Conservation (phyloP, 768 basidiomycete species). For the Russula vinacea region DNA sequence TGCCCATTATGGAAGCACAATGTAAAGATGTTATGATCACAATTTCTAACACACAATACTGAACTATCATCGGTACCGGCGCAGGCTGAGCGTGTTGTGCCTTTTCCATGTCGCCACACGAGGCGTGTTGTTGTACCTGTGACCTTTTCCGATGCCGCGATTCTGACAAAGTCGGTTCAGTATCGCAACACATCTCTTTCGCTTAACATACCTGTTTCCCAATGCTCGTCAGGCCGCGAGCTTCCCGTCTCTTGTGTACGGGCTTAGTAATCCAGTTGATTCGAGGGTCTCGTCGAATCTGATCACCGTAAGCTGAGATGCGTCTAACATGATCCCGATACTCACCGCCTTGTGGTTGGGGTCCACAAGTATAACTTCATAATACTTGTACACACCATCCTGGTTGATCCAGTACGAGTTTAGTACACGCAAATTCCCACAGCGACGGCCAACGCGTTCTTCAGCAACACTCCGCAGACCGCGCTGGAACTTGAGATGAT, state of each 20-base stretch:
- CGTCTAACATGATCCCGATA: slow-evolving; percentile 19
- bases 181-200: slow-evolving; percentile 13
- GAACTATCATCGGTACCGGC: slow-evolving; percentile 71
- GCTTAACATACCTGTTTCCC: slow-evolving; percentile 80
- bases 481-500: slow-evolving; percentile 97
- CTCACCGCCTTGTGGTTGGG: slow-evolving; percentile 90
- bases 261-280: slow-evolving; percentile 99
- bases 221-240: slow-evolving; percentile 93
- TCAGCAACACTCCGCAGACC: slow-evolving; percentile 91
- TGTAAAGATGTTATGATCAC: neutral
- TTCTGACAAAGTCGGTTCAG: slow-evolving; percentile 50
- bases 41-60: neutral
- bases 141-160: slow-evolving; percentile 95
- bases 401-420: slow-evolving; percentile 99
- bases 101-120: slow-evolving; percentile 92
- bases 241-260: slow-evolving; percentile 97
- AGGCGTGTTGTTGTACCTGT: slow-evolving; percentile 90
- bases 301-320: slow-evolving; percentile 26
- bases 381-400: slow-evolving; percentile 99
- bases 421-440: slow-evolving; percentile 92
- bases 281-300: slow-evolving; percentile 92
- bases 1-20: neutral
- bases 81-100: slow-evolving; percentile 95
- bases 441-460: slow-evolving; percentile 95
- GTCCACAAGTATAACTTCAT: slow-evolving; percentile 97